Percentiles rank a stretch among this genome's conserved stretches.
Evolutionary conservation across 2,329 filamentous ascomycete species (phyloP).

Genomic region (Fusarium tjaetaba): DNA sequence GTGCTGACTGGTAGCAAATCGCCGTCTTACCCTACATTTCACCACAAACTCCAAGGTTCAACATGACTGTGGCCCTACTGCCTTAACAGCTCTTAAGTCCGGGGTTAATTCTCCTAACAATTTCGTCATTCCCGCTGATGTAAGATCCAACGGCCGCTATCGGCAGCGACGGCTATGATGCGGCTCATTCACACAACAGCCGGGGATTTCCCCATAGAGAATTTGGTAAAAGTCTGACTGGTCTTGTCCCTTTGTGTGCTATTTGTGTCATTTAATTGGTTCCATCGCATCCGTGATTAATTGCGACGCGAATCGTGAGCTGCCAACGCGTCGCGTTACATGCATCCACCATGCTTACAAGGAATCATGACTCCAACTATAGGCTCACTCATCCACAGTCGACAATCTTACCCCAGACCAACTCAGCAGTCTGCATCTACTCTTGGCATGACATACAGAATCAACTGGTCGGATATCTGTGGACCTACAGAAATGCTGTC

Average conservation of each 20-base stretch:
- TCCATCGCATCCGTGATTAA: fast-evolving
- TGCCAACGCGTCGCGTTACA: background rate
- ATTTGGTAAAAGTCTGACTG: background rate
- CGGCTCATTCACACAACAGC: background rate
- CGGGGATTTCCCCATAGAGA: too few relatives aligned
- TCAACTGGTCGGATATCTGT: background rate
- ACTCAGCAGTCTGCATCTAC: background rate
- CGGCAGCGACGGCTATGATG: background rate
- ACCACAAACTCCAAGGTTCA: background rate
- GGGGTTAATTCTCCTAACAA: too few relatives aligned
- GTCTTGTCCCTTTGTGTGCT: background rate
- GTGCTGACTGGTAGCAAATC: background rate
- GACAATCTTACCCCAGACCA: background rate
- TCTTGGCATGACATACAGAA: background rate
- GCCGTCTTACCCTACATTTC: background rate
- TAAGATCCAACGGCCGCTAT: background rate
- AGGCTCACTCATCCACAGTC: background rate
- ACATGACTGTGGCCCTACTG: too few relatives aligned
- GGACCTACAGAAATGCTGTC: background rate
- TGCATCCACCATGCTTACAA: background rate
- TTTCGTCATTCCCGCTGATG: background rate
- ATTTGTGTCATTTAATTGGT: background rate
- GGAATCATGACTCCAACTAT: background rate
- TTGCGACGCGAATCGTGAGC: background rate
- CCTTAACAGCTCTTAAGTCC: too few relatives aligned